A percentile compares a stretch with the other conserved stretches of the same genome.
phyloP scores from a whole-genome alignment of 345 rosid genomes.

The Mercurialis annua region DNA sequence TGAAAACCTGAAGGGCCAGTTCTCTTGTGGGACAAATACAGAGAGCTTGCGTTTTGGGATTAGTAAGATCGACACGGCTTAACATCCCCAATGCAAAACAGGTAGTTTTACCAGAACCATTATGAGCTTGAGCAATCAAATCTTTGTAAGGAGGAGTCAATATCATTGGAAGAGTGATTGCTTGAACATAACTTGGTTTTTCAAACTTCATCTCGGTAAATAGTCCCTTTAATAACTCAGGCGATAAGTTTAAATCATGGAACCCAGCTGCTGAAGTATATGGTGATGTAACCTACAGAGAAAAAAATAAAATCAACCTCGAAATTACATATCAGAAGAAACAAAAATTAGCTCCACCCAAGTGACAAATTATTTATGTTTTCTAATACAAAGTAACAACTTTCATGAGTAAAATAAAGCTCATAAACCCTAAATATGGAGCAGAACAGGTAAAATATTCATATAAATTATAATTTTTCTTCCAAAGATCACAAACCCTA shows the following conservation, averaged over 20 bases:
- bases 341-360: too few species aligned
- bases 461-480: too few species aligned
- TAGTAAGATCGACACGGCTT: slow-evolving; percentile 65
- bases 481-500: too few species aligned
- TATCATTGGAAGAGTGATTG: slow-evolving; percentile 89
- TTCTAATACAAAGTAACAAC: too few species aligned
- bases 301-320: neutral
- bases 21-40: slow-evolving; percentile 97
- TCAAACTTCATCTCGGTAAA: slow-evolving; percentile 90
- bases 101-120: slow-evolving; percentile 96
- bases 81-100: slow-evolving; percentile 97
- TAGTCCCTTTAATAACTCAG: slow-evolving; percentile 78
- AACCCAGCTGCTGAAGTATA: slow-evolving; percentile 74
- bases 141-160: slow-evolving; percentile 78
- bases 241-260: slow-evolving; percentile 76
- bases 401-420: too few species aligned
- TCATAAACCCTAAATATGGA: too few species aligned
- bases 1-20: slow-evolving; percentile 74
- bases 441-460: too few species aligned
- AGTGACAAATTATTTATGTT: too few species aligned
- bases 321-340: too few species aligned
- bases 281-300: slow-evolving; percentile 62
- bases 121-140: slow-evolving; percentile 92
- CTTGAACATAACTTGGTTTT: slow-evolving; percentile 96
- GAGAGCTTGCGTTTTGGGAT: slow-evolving; percentile 72